phyloP scores from a whole-genome alignment of 2,329 filamentous ascomycete genomes.

The Colletotrichum sp. region DNA sequence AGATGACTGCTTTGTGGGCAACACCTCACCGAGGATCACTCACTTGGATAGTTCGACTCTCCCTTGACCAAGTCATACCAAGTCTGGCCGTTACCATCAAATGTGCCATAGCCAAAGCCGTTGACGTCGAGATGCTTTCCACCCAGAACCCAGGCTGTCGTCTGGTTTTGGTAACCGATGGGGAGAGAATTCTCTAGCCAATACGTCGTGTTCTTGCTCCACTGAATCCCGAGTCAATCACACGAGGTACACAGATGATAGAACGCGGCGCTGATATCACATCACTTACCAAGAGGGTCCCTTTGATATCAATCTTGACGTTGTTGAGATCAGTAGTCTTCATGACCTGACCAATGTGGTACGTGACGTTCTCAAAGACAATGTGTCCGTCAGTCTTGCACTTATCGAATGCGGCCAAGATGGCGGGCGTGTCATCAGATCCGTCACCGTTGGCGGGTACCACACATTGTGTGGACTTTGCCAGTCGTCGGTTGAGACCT shows the following conservation, averaged over 20 bases:
- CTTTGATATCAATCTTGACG: neutral
- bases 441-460: neutral
- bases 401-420: neutral
- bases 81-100: neutral
- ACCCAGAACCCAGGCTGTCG: neutral
- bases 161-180: neutral
- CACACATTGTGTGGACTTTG: neutral
- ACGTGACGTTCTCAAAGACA: neutral
- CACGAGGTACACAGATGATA: neutral
- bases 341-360: neutral
- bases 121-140: neutral
- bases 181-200: neutral
- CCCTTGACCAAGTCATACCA: constrained; percentile 10
- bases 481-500: neutral
- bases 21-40: neutral
- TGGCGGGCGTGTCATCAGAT: neutral
- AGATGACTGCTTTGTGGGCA: rapidly evolving
- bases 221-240: neutral
- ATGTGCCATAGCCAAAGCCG: neutral
- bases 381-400: neutral
- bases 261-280: neutral
- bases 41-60: neutral
- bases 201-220: constrained; percentile 1
- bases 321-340: neutral
- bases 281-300: neutral